A percentile compares a stretch with the other conserved stretches of the same genome.
These are phyloP conservation scores for Annulohypoxylon stygium DNA, from an alignment of 495 filamentous ascomycete genomes.

Conservation along the genomic window DNA sequence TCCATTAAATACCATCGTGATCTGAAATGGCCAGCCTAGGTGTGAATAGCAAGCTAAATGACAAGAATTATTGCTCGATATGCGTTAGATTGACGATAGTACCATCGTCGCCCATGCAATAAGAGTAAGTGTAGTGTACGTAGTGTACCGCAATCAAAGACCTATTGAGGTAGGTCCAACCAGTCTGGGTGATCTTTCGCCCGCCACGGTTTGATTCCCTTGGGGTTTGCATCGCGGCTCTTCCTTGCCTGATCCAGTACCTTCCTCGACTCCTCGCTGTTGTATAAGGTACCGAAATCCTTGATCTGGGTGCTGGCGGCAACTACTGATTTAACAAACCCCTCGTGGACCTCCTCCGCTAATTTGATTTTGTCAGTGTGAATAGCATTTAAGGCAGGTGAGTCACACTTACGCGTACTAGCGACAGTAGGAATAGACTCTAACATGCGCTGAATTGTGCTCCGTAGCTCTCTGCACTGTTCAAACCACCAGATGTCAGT, in stretches of 20 bases:
- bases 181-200: conserved; percentile 64
- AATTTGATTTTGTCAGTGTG: conserved; percentile 5
- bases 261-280: conserved; percentile 56
- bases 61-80: neutral
- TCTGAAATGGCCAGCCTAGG: conserved; percentile 5
- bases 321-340: conserved; percentile 55
- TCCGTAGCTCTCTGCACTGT: conserved; percentile 60
- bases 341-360: conserved; percentile 58
- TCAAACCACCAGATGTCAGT: neutral
- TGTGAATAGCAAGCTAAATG: neutral
- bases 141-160: neutral
- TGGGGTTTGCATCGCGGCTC: conserved; percentile 60
- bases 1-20: neutral
- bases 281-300: conserved; percentile 57
- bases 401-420: conserved; percentile 48
- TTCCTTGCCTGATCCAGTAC: conserved; percentile 57
- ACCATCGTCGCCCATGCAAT: neutral
- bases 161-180: conserved; percentile 50
- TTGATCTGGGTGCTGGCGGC: conserved; percentile 58
- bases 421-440: conserved; percentile 56
- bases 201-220: conserved; percentile 65
- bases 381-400: conserved; percentile 46
- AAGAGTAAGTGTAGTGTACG: neutral
- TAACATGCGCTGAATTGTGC: conserved; percentile 62
- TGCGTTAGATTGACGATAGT: neutral